A percentile compares a stretch with the other conserved stretches of the same genome.
Evolutionary conservation across 208 protist genomes (phyloP).

Genomic region (Strigomonas culicis): DNA sequence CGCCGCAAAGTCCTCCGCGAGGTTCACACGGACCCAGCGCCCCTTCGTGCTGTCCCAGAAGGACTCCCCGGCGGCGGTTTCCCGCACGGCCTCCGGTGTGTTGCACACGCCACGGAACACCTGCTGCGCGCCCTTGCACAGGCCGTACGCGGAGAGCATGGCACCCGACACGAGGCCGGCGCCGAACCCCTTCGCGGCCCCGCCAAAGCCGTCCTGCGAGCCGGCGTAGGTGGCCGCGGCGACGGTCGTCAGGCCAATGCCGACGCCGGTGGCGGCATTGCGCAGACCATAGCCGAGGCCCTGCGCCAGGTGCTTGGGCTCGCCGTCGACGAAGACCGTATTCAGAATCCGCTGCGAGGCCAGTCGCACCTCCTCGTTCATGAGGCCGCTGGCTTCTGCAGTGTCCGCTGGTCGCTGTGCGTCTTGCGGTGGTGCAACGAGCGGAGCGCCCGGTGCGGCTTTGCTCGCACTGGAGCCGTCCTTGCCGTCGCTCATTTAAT

Average conservation of each 20-base stretch:
- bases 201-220: neutral
- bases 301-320: slow-evolving; percentile 3
- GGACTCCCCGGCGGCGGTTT: slow-evolving; percentile 2
- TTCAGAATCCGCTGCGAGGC: too few relatives aligned
- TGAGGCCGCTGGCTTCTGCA: too few relatives aligned
- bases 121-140: slow-evolving; percentile 19
- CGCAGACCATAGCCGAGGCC: neutral
- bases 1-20: slow-evolving; percentile 8
- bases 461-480: too few relatives aligned
- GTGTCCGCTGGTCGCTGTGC: too few relatives aligned
- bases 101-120: slow-evolving; percentile 21
- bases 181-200: slow-evolving; percentile 4
- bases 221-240: neutral
- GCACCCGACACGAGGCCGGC: neutral
- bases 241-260: neutral
- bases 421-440: too few relatives aligned
- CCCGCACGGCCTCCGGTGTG: slow-evolving; percentile 24
- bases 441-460: too few relatives aligned
- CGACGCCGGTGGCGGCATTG: neutral
- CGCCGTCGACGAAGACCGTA: neutral
- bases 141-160: slow-evolving; percentile 9
- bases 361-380: too few relatives aligned
- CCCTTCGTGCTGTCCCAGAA: slow-evolving; percentile 29
- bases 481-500: too few relatives aligned
- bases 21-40: slow-evolving; percentile 23